These are phyloP conservation scores for Ganoderma meredithae DNA, from an alignment of 1,284 basidiomycete species.

Conservation along the genomic window DNA sequence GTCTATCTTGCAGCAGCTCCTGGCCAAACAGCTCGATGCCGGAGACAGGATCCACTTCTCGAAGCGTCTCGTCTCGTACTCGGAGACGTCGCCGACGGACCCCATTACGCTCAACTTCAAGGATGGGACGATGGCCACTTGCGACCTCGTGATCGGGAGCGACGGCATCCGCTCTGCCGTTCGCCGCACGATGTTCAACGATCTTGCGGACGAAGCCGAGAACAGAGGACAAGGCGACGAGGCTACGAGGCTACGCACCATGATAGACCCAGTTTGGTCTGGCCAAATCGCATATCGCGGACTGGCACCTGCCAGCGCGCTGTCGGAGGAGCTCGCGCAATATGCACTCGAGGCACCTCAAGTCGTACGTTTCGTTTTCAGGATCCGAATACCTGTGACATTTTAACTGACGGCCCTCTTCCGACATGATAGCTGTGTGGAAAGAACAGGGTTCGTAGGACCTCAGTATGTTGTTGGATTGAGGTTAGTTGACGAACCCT, in stretches of 20 bases:
- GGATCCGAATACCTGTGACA: no score
- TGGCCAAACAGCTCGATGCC: neutral
- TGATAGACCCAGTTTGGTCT: constrained; percentile 5
- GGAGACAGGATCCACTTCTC: constrained; percentile 45
- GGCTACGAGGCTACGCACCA: constrained; percentile 3
- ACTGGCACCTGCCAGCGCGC: neutral
- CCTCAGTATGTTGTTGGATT: no score
- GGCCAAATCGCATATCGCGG: constrained; percentile 13
- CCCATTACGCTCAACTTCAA: constrained; percentile 53
- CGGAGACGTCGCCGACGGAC: constrained; percentile 35
- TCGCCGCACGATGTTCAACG: constrained; percentile 32
- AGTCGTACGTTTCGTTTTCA: no score
- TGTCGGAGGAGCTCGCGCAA: neutral
- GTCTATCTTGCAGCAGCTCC: constrained; percentile 5
- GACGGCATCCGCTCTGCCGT: constrained; percentile 57
- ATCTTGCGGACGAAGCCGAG: constrained; percentile 19
- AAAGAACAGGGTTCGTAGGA: no score
- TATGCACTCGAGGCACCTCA: no score
- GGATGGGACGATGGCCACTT: constrained; percentile 53
- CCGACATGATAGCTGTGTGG: no score
- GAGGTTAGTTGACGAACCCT: no score
- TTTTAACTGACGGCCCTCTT: no score
- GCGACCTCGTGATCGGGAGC: constrained; percentile 58
- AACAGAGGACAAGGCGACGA: constrained; percentile 26
- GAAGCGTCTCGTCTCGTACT: constrained; percentile 57